Evolutionary conservation across 169 alveolate species (phyloP).

Genomic region (Plasmodium knowlesi): DNA sequence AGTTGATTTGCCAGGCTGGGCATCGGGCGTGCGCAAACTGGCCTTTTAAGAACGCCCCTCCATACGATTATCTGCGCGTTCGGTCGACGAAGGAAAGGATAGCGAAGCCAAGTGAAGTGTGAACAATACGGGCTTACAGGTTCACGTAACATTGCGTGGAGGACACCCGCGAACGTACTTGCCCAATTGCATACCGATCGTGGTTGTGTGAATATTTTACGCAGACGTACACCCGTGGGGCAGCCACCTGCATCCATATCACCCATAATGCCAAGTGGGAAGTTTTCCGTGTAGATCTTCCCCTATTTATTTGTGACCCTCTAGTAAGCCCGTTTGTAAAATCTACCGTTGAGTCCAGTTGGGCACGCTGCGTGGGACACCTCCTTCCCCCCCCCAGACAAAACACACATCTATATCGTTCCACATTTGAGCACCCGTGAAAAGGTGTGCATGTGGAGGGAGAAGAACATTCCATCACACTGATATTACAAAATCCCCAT

Average conservation of each 20-base stretch:
- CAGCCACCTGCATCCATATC: neutral
- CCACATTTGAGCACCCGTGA: neutral
- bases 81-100: neutral
- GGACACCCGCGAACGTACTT: neutral
- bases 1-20: neutral
- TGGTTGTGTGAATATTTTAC: neutral
- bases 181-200: neutral
- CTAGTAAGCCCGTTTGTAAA: neutral
- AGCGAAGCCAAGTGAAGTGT: neutral
- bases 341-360: neutral
- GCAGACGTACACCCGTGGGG: neutral
- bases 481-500: neutral
- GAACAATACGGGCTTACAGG: neutral
- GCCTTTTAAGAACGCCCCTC: neutral
- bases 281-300: neutral
- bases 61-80: neutral
- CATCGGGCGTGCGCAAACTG: neutral
- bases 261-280: neutral
- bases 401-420: neutral
- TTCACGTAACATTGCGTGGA: neutral
- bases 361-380: neutral
- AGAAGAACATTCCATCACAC: neutral
- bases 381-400: too few species aligned
- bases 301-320: neutral
- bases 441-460: neutral